Conservation (phyloP, 2,329 filamentous ascomycete genomes). For the Xylariales sp. region DNA sequence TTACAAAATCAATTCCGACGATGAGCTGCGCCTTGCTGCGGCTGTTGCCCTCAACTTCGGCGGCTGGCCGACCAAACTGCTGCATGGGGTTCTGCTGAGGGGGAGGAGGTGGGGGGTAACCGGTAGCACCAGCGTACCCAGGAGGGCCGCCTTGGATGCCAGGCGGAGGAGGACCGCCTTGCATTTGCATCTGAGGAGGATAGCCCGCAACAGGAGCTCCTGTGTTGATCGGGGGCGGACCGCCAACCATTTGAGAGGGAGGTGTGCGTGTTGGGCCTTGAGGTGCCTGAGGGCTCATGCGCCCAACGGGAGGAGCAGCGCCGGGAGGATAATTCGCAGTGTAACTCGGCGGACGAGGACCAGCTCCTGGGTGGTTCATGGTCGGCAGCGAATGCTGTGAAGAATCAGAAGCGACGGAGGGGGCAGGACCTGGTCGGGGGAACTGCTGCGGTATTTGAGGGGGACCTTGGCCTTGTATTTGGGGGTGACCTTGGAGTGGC, state of each 20-base stretch:
- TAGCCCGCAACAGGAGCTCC: constrained; percentile 55
- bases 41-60: constrained; percentile 82
- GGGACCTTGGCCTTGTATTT: constrained; percentile 14
- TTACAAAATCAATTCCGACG: constrained; percentile 97
- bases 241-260: constrained; percentile 57
- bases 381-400: constrained; percentile 47
- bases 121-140: constrained; percentile 40
- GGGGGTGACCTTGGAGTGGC: constrained; percentile 27
- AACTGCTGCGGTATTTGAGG: constrained; percentile 50
- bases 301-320: constrained; percentile 41
- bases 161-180: constrained; percentile 34
- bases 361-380: constrained; percentile 60
- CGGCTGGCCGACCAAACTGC: constrained; percentile 43
- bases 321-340: constrained; percentile 48
- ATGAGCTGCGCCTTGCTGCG: constrained; percentile 95
- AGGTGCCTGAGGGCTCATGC: constrained; percentile 47
- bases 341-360: constrained; percentile 62
- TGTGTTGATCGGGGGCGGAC: constrained; percentile 65
- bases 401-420: constrained; percentile 41
- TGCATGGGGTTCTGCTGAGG: constrained; percentile 34
- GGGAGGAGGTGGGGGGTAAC: constrained; percentile 43
- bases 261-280: constrained; percentile 49
- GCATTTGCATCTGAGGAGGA: constrained; percentile 43
- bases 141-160: constrained; percentile 39
- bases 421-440: constrained; percentile 31